Base-by-base conservation (phyloP, 306 rosid species). In the Echinosophora koreensis region DNA sequence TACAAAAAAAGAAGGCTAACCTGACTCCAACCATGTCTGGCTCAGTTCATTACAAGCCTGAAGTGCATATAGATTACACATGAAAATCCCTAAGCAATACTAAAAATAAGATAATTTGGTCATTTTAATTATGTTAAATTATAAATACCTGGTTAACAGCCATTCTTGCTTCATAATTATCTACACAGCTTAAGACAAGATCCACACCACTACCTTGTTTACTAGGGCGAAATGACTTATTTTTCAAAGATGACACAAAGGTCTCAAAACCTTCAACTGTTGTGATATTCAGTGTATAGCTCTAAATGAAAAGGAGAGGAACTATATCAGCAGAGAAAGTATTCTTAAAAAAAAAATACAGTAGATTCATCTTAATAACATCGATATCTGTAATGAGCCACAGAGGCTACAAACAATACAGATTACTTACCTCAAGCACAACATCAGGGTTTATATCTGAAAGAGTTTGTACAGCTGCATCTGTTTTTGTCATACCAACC, bases 151-250 rank as follows among this genome's bases (percentile, higher is more conserved):
- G 99, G 81, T 95, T 95, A 80, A 95, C 97, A 79, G 94, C 97
- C 99, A 95, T 95, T 86, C 99, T 87, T 67, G 99, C 99, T 92
- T 95, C 99, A 77, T 95, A 95, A 81, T 95, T 95, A 86, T 95
- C 99, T 46, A 95, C 99, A 56, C 99, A 95, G 83, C 99, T 95
- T 84, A 95, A 81, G 35, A 95, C 97, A 80, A 95, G 91, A 84
- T 95, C 99, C 69, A 90, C 92, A 38, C 98, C 99, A 58, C 85
- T 87, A 13, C 90, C 92, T 88, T 91, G 87, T 85, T 91, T 92
- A 79, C 72, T 61, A 27, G 89, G 90, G 66, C 80, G 1, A 76
- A 95, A 95, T 15, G 96, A 92, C 84, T 92, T 92, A 77, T 91
- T 80, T 84, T 87, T 87, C 83, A 95, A 87, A 77, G 94, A 89